A percentile compares a stretch with the other conserved stretches of the same genome.
These are phyloP conservation scores for Yamagishiella unicocca DNA, from an alignment of 139 green algal genomes.

Conservation along the genomic window DNA sequence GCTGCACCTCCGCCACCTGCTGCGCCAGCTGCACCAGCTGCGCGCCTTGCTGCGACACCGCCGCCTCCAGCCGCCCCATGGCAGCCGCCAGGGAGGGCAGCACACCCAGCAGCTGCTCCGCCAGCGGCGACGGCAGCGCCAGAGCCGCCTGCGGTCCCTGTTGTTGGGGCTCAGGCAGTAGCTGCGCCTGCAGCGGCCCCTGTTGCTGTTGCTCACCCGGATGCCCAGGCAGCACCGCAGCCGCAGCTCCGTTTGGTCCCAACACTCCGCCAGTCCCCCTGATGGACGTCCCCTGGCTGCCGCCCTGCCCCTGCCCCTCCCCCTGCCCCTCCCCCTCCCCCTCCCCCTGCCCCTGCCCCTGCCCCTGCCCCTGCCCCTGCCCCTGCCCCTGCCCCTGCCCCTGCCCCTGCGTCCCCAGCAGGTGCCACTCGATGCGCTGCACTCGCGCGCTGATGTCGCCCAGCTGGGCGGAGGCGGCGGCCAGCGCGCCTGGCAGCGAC, in stretches of 20 bases:
- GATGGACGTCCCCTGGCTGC: too few relatives aligned
- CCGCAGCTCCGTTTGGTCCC: too few relatives aligned
- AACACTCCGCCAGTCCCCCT: too few relatives aligned
- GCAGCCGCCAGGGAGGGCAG: not conserved
- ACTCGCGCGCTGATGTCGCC: not conserved
- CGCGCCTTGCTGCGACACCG: not conserved
- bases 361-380: too few relatives aligned
- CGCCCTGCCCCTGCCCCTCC: not conserved
- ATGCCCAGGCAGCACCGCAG: too few relatives aligned
- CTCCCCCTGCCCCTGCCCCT: too few relatives aligned
- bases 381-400: not conserved
- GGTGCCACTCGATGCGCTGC: conserved; percentile 3
- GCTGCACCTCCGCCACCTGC: conserved; percentile 11
- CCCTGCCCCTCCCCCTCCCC: not conserved
- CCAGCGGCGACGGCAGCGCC: not conserved
- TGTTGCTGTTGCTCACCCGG: not conserved
- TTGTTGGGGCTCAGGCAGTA: not conserved
- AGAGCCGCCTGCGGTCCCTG: not conserved
- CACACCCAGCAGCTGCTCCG: not conserved
- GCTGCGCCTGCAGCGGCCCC: not conserved
- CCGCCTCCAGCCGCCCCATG: conserved; percentile 5
- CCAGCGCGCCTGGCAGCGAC: not conserved
- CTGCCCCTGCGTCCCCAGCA: not conserved
- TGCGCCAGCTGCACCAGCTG: not conserved
- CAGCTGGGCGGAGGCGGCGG: not conserved